Evolutionary conservation across 2,329 filamentous ascomycete genomes (phyloP).

Genomic region (Conoideocrella luteorostrata): DNA sequence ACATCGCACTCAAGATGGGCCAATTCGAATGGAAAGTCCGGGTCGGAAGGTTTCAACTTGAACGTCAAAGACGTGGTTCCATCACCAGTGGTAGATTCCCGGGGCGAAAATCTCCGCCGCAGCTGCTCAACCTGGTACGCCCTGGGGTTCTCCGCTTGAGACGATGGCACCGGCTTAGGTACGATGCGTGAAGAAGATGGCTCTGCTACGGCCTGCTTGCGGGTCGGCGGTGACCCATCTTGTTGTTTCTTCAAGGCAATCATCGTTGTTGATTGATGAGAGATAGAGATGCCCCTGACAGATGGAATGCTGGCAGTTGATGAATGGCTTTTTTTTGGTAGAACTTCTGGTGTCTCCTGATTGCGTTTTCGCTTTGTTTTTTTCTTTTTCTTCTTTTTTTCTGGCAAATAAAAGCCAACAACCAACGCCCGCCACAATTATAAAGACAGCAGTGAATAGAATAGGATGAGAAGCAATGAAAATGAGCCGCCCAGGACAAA

Average conservation of each 20-base stretch:
- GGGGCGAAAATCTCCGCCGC: conserved; percentile 55
- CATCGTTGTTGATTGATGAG: too few relatives aligned
- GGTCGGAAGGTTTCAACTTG: conserved; percentile 66
- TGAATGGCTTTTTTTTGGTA: too few relatives aligned
- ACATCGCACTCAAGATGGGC: conserved; percentile 62
- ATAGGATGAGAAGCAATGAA: too few relatives aligned
- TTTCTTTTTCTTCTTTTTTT: neutral
- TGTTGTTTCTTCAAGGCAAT: conserved; percentile 28
- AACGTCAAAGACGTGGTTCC: conserved; percentile 56
- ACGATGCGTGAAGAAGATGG: conserved; percentile 45
- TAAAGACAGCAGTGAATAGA: too few relatives aligned
- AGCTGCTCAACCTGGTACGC: conserved; percentile 71
- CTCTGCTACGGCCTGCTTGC: conserved; percentile 41
- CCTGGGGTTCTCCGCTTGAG: conserved; percentile 61
- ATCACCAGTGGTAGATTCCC: conserved; percentile 34
- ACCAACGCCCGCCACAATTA: neutral
- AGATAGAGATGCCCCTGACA: too few relatives aligned
- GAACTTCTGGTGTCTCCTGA: too few relatives aligned
- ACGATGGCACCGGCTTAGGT: conserved; percentile 57
- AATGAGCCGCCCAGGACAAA: neutral
- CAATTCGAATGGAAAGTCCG: conserved; percentile 77
- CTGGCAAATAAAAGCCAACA: neutral
- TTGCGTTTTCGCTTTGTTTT: neutral
- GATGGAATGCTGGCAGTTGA: neutral
- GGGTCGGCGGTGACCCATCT: conserved; percentile 23